Base-by-base conservation (phyloP, 495 filamentous ascomycete genomes). In the Apiosordaria backusii region DNA sequence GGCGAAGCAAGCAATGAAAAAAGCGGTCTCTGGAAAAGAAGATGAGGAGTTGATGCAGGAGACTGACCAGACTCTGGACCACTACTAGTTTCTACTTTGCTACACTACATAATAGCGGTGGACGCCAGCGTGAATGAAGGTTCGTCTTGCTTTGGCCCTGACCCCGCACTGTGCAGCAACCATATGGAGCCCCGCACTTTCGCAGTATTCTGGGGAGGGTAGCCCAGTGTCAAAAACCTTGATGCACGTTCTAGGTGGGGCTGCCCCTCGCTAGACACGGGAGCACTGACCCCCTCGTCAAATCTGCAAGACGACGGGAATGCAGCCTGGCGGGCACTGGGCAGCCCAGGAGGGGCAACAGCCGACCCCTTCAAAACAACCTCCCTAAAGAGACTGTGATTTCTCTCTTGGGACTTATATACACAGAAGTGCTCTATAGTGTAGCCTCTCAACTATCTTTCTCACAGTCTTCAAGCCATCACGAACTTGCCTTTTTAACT, bases 21-120 rank as follows among this genome's bases (percentile, higher is more conserved):
- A 45, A 45, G 35, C 35, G 35, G 35, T 45, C 35, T 0, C 35
- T 45, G 35, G 35, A 45, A 45, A 45, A 45, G 4, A 45, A 45
- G 35, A 45, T 45, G 35, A 13, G 10, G 35, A 45, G 35, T 45
- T 57, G 21, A n/a, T 13, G 65, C 63, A 67, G 63, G 63, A n/a
- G 35, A 25, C 9, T 15, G 16, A 45, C 15, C 29, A 61, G 22
- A 59, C 40, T 45, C 9, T 45, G 35, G 35, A 45, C 35, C 35
- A 16, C 35, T 45, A 45, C 35, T 15, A 45, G 35, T 45, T 45
- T 45, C 35, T 45, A 45, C 35, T 45, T 35, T 45, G 35, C 35
- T 45, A n/a, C n/a, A n/a, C 35, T 45, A 45, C 35, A 45, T 45
- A 16, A 45, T 45, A 45, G 35, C 35, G 35, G 23, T 21, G 19